Evolutionary conservation across 805 yeast species (phyloP), one percentile per base, ranked within the genome.

Genomic region (Saturnispora hagleri): DNA sequence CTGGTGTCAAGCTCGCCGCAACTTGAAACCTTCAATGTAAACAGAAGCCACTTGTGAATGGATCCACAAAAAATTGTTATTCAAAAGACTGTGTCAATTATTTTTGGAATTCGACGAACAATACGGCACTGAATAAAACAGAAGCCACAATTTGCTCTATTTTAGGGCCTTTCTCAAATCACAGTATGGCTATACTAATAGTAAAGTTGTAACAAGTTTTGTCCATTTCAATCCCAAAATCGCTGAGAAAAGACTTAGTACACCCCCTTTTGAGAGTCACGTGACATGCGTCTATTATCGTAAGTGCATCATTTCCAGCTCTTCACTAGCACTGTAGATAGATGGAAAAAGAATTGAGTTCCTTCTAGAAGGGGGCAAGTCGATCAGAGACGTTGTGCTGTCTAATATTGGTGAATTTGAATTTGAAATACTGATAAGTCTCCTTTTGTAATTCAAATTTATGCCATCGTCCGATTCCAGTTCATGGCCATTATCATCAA

Each of bases 291-390:
- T 26, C 13, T 2, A 38, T 38, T 15, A 38, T n/a, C 42, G 42
- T 18, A 67, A 42, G 34, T 61, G 58, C 65, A 65, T 58, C 48
- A 59, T 52, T 45, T 65, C 70, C 18, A 66, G 50, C 15, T 65
- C 69, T 45, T 62, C 68, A 5, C 66, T 60, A 2, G 71, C 52
- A 35, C 62, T 58, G 45, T 62, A 67, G 35, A 66, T 50, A 10
- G 48, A 51, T 13, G 48, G 52, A 41, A 67, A 49, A 42, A 62
- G 56, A 5, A 58, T 57, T 4, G 69, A 62, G 51, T 59, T 62
- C 43, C 63, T 47, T 22, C 66, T 47, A 44, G 63, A 60, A 2
- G 51, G 33, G 7, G 47, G 45, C 5, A 53, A 38, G 52, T 46
- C 52, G 7, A 51, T 18, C 4, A 52, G 51, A 3, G 55, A 47